Base-by-base conservation (phyloP, 306 rosid genomes). In the Elaeagnus macrophylla region DNA sequence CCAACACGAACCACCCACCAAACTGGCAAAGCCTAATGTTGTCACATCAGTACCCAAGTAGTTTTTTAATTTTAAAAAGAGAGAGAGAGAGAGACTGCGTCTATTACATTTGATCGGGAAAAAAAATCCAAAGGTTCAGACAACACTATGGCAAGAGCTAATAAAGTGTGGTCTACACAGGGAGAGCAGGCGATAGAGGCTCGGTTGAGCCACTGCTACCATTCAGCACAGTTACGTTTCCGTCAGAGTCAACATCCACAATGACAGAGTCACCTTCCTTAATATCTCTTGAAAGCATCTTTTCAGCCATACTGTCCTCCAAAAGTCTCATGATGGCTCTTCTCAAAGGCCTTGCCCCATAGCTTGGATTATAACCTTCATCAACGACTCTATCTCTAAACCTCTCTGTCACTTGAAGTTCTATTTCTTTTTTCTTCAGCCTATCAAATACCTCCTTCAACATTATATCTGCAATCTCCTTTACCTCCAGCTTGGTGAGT, bases 241-340 rank as follows among this genome's bases (percentile, higher is more conserved):
- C 97, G 10, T 90, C 94, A 42, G 97, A 72, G 53, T 90, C 97
- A 0, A 84, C 86, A 54, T 90, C 97, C 53, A 86, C 95, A n/a
- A 86, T 90, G 46, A 86, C 94, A 0, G 94, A 90, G 65, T 89
- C 97, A 0, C 97, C 97, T 75, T 83, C 97, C 51, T 85, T 85
- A 64, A 89, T 89, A 76, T 85, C 97, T 61, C 97, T 73, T 1
- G 95, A 79, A 48, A 89, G 95, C 95, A 89, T 85, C 95, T 89
- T 89, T 79, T 89, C 97, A 3, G 95, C 97, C 97, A 89, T 89
- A 78, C 95, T 83, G 72, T 89, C 95, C 77, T 89, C 97, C 84
- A 89, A 74, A 40, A 89, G 95, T 60, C 95, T 75, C 97, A 89
- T 89, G 49, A 89, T 89, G 47, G 97, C 97, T 72, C 97, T 83